Evolutionary conservation across 2,329 filamentous ascomycete genomes (phyloP), one percentile per base, ranked within the genome.

Genomic region (Alternaria conjuncta): DNA sequence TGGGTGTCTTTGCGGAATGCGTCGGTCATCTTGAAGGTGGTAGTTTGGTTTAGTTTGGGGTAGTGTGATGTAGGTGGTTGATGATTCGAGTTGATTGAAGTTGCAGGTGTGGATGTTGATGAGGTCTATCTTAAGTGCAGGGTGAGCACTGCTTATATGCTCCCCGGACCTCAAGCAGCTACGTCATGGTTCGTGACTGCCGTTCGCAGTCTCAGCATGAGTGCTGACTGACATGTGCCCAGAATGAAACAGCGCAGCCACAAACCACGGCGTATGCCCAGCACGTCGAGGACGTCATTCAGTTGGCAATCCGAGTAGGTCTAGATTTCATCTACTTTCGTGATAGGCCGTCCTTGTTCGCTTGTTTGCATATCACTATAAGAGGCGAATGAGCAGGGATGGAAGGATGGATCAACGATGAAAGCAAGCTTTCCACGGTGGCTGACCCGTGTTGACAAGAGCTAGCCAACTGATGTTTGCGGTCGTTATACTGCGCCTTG

Each of bases 1-100:
- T 79, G 74, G 79, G 88, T 84, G 80, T 88, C 86, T 82, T 90
- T 89, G 86, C 88, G 87, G 75, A 83, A 84, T 72, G 79, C 57
- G 81, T 89, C 88, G 84, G 88, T 86, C 87, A 88, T 89, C 77
- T 71, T 86, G 79, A 72, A 76, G 65, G 15, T 18, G 36, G 60
- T 62, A 73, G 60, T 66, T 71, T 65, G 63, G 36, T 67, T 57
- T 59, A 58, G 56, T 62, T 41, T 41, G 69, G 66, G 32, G 32
- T 55, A 44, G 49, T 53, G 20, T 18, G 30, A 45, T 53, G 30
- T 53, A 25, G 30, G 49, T 53, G 18, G 49, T 23, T 53, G 30
- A 36, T 53, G 5, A 46, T 63, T 71, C 58, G 49, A 59, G 60
- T 67, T 71, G 63, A 60, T 61, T 43, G 56, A 15, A 63, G 58